Base-by-base conservation (phyloP, 306 rosid species). In the Lotus japonicus region DNA sequence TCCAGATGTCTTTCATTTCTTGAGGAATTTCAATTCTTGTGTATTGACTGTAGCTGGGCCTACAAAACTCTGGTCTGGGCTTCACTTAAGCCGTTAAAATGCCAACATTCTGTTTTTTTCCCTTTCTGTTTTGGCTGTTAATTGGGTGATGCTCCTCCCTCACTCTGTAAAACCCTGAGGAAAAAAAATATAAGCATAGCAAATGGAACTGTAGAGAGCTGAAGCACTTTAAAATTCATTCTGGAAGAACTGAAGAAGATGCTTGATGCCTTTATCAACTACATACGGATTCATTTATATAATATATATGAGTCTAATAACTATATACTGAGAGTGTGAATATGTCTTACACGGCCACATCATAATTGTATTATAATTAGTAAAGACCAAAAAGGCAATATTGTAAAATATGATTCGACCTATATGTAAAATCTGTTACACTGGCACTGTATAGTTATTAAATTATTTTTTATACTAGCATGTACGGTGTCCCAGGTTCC, bases 1-100 rank as follows among this genome's bases (percentile, higher is more conserved):
- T 38, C n/a, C 49, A 6, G 10, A 44, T 52, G 36, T 66, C 26
- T 58, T 70, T 43, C 33, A 46, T 66, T 18, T 26, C 41, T 57
- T 43, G 53, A 58, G 62, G 50, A 10, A 41, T 54, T 70, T 63
- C 55, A 31, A 33, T 57, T 72, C 51, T 42, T 54, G 69, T 73
- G 42, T 11, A 67, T 9, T 14, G 59, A 46, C 53, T 33, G 23
- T 53, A 59, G 54, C 28, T 21, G 1, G 49, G 0, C 6, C n/a
- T 9, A 52, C 31, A 41, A 28, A 23, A 39, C 54, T 28, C 17
- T 58, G 50, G 43, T 58, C 41, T 64, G 16, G 45, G 55, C 55
- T 55, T 28, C 31, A 11, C 42, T 13, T 9, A 16, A 16, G 58
- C 74, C 58, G 36, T 42, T 52, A 50, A 58, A 52, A 58, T 44